These are phyloP conservation scores for Heterobasidion occidentale DNA, from an alignment of 1,284 basidiomycete species.

Conservation along the genomic window DNA sequence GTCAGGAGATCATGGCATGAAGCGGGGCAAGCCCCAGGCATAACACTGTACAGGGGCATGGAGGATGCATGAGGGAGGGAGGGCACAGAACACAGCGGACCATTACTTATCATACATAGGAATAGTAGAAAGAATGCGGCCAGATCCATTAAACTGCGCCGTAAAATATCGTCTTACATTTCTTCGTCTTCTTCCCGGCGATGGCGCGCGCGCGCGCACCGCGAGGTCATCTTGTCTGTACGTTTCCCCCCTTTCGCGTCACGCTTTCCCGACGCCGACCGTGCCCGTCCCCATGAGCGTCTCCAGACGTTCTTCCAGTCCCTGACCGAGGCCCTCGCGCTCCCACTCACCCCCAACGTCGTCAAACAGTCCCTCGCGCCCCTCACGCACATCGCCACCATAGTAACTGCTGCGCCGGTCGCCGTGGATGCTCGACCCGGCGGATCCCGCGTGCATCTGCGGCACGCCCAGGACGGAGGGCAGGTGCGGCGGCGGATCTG, in stretches of 20 bases:
- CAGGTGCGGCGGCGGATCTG: conserved; percentile 62
- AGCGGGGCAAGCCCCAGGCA: too few species aligned
- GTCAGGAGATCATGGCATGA: too few species aligned
- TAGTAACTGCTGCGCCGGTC: conserved; percentile 16
- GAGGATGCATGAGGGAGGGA: too few species aligned
- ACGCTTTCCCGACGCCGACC: background rate
- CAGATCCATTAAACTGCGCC: too few species aligned
- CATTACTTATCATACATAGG: too few species aligned
- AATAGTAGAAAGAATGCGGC: too few species aligned
- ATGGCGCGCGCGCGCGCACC: too few species aligned
- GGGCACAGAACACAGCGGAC: too few species aligned
- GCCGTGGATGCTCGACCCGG: conserved; percentile 11
- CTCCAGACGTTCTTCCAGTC: conserved; percentile 76
- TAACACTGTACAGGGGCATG: too few species aligned
- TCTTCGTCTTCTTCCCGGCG: too few species aligned
- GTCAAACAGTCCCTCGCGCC: conserved; percentile 30
- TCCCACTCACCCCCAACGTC: conserved; percentile 77
- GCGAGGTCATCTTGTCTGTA: too few species aligned
- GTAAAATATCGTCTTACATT: too few species aligned
- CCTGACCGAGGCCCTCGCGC: conserved; percentile 71
- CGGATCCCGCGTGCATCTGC: conserved; percentile 10
- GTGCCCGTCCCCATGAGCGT: conserved; percentile 24
- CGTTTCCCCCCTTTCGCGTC: background rate
- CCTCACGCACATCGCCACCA: conserved; percentile 20
- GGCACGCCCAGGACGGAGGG: conserved; percentile 43